phyloP scores from a whole-genome alignment of 1,284 basidiomycete species.

The Marasmius fiardii region DNA sequence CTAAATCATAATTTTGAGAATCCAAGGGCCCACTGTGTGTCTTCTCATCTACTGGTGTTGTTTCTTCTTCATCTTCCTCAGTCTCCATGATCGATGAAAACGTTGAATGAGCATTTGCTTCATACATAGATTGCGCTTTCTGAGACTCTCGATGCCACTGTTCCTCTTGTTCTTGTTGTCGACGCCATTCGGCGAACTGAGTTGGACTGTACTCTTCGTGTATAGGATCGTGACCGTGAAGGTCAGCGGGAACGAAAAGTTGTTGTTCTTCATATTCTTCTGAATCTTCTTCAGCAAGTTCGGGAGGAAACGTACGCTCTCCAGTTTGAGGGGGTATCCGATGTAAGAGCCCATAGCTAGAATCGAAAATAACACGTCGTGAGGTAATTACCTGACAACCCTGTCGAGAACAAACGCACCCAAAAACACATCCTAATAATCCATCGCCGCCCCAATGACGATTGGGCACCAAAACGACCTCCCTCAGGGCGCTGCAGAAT shows the following conservation, averaged over 20 bases:
- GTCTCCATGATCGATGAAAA: slow-evolving; percentile 14
- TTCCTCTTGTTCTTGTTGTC: slow-evolving; percentile 40
- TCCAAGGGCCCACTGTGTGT: no score
- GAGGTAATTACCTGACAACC: slow-evolving; percentile 7
- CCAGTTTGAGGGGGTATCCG: slow-evolving; percentile 75
- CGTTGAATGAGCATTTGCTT: slow-evolving; percentile 17
- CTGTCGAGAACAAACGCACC: slow-evolving; percentile 47
- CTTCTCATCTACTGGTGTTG: neutral
- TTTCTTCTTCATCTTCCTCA: slow-evolving; percentile 15
- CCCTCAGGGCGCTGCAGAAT: slow-evolving; percentile 71
- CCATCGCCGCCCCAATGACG: slow-evolving; percentile 96
- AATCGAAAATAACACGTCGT: neutral
- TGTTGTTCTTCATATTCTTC: slow-evolving; percentile 59
- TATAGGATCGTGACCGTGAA: slow-evolving; percentile 24
- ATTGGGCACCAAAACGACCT: slow-evolving; percentile 92
- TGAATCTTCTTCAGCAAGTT: slow-evolving; percentile 41
- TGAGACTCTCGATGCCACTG: slow-evolving; percentile 35
- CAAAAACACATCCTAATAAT: slow-evolving; percentile 90
- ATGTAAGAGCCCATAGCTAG: slow-evolving; percentile 83
- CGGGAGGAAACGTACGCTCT: slow-evolving; percentile 51
- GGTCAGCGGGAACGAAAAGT: slow-evolving; percentile 72
- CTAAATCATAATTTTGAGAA: no score
- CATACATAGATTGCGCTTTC: slow-evolving; percentile 17
- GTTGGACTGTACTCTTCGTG: slow-evolving; percentile 26
- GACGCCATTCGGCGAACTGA: slow-evolving; percentile 32